Base-by-base conservation (phyloP, 257 asterid species). In the Handroanthus guayacan region DNA sequence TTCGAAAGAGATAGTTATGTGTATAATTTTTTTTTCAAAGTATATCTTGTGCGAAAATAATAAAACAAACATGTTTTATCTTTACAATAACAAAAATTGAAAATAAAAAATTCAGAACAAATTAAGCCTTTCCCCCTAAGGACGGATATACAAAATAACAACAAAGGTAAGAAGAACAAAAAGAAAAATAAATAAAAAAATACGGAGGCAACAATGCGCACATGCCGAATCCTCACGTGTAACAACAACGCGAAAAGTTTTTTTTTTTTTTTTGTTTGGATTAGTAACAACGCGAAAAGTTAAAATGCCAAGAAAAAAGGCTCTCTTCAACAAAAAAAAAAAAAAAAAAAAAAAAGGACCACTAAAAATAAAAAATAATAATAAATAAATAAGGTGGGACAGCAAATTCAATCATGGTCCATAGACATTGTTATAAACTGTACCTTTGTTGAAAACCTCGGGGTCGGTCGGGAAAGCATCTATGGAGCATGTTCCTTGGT, bases 381-480 rank as follows among this genome's bases (percentile, higher is more conserved):
- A 43, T 43, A 43, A 51, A 48, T 18, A 8, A 62, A 34, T 7
- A 11, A 52, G 55, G 0, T 3, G 10, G 62, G 8, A 50, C 43
- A 70, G 76, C 76, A 38, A 48, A 5, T 13, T 25, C 14, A 38
- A 39, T 75, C 67, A 17, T 7, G 36, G 11, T 47, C 31, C 67
- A 17, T 12, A 47, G 11, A 62, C 31, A 69, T 71, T 62, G 66
- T 63, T 18, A 12, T 11, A 48, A 48, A 41, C 16, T 74, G 78
- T 37, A 36, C 71, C 7, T 51, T 71, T 18, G 6, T 20, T 13
- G 10, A 60, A 37, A 69, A 13, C 34, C 3, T 48, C 14, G 34
- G 39, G 72, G 76, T 60, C 71, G 58, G 71, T 62, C 69, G 81
- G 44, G n/a, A 56, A 36, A 69, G 77, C 51, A 77, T 77, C 72